These are phyloP conservation scores for Talaromyces atroroseus DNA, from an alignment of 2,329 filamentous ascomycete species.

Conservation along the genomic window DNA sequence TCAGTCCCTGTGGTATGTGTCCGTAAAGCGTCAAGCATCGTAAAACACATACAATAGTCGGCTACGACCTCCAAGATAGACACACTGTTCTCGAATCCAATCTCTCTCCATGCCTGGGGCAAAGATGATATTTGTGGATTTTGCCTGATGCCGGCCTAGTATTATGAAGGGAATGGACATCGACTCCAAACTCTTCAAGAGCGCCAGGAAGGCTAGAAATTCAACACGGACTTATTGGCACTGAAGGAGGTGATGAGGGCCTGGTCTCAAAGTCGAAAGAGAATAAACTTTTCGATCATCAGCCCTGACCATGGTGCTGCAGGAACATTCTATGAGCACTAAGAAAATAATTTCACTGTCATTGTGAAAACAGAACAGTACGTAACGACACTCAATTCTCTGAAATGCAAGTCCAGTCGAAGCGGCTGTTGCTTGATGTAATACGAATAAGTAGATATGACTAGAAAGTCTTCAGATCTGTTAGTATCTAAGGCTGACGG, in stretches of 20 bases:
- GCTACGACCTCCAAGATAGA: constrained; percentile 35
- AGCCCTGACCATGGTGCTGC: constrained; percentile 40
- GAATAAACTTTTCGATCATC: constrained; percentile 41
- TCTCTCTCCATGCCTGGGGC: constrained; percentile 32
- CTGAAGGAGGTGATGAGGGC: constrained; percentile 46
- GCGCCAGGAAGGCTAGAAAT: constrained; percentile 38
- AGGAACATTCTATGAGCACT: constrained; percentile 31
- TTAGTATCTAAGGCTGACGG: no score
- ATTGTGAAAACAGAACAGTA: constrained; percentile 36
- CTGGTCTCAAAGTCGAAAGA: constrained; percentile 25
- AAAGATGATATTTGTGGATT: constrained; percentile 43
- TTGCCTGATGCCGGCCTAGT: constrained; percentile 45
- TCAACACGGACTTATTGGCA: constrained; percentile 43
- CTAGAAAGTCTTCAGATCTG: no score
- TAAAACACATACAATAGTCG: constrained; percentile 41
- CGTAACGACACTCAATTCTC: constrained; percentile 39
- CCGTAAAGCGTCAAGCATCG: not conserved
- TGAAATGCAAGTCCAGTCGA: constrained; percentile 40
- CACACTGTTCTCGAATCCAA: no score
- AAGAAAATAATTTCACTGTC: constrained; percentile 28
- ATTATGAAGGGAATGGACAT: constrained; percentile 28
- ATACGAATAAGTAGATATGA: no score
- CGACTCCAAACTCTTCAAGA: constrained; percentile 34
- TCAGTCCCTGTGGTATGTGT: not conserved
- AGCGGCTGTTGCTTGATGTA: constrained; percentile 16